Conservation (phyloP, 1,284 basidiomycete species). For the Kwoniella shivajii region DNA sequence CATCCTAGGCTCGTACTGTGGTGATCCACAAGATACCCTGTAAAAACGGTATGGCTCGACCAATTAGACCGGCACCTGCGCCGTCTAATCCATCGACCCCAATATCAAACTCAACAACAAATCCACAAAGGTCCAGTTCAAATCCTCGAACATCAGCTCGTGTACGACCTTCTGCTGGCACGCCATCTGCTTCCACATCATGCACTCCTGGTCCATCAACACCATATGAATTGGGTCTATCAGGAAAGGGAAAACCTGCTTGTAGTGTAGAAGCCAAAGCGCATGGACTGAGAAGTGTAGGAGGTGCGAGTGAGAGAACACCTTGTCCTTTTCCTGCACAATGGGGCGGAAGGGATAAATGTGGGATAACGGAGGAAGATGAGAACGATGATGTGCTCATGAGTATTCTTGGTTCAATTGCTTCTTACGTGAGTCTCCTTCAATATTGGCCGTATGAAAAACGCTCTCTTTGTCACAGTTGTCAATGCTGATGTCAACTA, state of each 20-base stretch:
- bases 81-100: conserved; percentile 5
- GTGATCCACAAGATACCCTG: not conserved
- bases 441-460: no score
- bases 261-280: conserved; percentile 35
- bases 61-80: conserved; percentile 23
- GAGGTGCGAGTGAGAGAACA: conserved; percentile 34
- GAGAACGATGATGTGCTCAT: conserved; percentile 49
- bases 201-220: conserved; percentile 13
- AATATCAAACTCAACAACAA: conserved; percentile 6
- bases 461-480: no score
- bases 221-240: conserved; percentile 7
- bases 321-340: conserved; percentile 44
- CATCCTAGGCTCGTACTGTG: conserved; percentile 11
- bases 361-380: conserved; percentile 47
- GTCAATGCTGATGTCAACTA: not conserved
- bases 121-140: not conserved
- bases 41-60: conserved; percentile 24
- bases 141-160: conserved; percentile 12
- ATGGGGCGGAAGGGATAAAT: conserved; percentile 43
- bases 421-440: conserved; percentile 36
- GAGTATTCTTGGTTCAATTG: conserved; percentile 46
- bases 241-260: not conserved
- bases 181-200: conserved; percentile 12
- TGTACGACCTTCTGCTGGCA: conserved; percentile 14
- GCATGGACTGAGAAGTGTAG: conserved; percentile 42